Base-by-base conservation (phyloP, 257 asterid genomes). In the Forsythia viridissima region DNA sequence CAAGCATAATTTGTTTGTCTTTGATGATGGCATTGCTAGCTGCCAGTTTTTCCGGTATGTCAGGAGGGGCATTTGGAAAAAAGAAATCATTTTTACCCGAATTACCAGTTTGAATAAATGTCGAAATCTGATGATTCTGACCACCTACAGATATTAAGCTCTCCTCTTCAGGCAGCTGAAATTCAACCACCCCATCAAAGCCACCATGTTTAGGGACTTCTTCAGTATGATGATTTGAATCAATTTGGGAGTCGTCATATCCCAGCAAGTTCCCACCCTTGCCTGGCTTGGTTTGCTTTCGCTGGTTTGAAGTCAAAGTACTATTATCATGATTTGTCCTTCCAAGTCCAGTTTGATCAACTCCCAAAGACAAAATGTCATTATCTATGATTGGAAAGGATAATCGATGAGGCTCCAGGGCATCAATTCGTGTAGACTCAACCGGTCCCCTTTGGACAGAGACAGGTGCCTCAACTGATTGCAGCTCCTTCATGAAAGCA, bases 401-500 rank as follows among this genome's bases (percentile, higher is more conserved):
- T 34, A 84, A 80, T 46, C 80, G 86, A 66, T 81, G 91, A 34
- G 83, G 65, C 20, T 80, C 93, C 24, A 80, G 55, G 43, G 81
- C 74, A 81, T 86, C 88, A 72, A 78, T 71, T 41, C 70, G 88
- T 70, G 84, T 72, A 84, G 90, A 84, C 8, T 86, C 92, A 66
- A 59, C 79, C 40, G 90, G 80, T 74, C 88, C 92, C 78, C 92
- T 87, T 76, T 91, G 92, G 77, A 87, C 87, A 71, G 98, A 94
- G 80, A 94, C 92, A 39, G 98, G 97, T 70, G 97, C 97, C 63
- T 89, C 89, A 74, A 87, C 92, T 43, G 97, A 92, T 83, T 92
- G 89, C 10, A 94, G 89, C 85, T 92, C 97, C 71, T 82, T 81
- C 97, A 94, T 94, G 79, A 94, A 94, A 87, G 97, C 96, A 90